Evolutionary conservation across 345 rosid genomes (phyloP).

Genomic region (Cardamine chenopodiifolia): DNA sequence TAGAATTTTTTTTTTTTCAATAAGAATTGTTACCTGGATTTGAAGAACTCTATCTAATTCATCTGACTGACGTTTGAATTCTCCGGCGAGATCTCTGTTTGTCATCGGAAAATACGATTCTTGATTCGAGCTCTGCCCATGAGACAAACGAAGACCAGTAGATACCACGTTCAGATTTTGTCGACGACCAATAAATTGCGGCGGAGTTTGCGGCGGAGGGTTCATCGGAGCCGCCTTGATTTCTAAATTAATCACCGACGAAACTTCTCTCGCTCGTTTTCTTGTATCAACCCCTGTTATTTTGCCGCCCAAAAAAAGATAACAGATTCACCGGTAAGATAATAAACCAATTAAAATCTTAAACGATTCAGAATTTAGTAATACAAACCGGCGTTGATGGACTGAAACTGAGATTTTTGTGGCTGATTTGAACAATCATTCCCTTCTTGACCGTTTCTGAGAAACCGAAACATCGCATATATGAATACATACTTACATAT

Average conservation of each 20-base stretch:
- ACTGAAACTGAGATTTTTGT: slow-evolving; percentile 37
- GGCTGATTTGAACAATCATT: slow-evolving; percentile 56
- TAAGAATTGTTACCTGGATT: slow-evolving; percentile 56
- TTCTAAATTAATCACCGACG: slow-evolving; percentile 39
- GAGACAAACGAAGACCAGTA: slow-evolving; percentile 52
- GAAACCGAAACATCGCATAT: background rate
- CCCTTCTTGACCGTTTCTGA: slow-evolving; percentile 73
- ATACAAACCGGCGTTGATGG: slow-evolving; percentile 31
- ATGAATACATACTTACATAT: background rate
- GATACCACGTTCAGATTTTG: slow-evolving; percentile 62
- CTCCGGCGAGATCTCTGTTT: slow-evolving; percentile 59
- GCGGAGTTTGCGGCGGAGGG: slow-evolving; percentile 34
- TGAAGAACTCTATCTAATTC: slow-evolving; percentile 80
- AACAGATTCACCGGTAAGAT: slow-evolving; percentile 18
- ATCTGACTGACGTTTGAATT: slow-evolving; percentile 69
- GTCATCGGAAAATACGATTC: slow-evolving; percentile 31
- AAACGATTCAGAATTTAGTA: background rate
- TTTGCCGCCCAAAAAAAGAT: slow-evolving; percentile 7
- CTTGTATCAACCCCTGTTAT: slow-evolving; percentile 46
- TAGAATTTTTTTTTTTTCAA: background rate
- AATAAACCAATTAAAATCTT: background rate
- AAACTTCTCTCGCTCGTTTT: slow-evolving; percentile 66
- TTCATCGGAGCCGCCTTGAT: slow-evolving; percentile 35
- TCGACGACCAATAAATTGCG: slow-evolving; percentile 44
- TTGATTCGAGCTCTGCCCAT: slow-evolving; percentile 41